phyloP scores from a whole-genome alignment of 257 asterid genomes.

The Dorcoceras hygrometricum region DNA sequence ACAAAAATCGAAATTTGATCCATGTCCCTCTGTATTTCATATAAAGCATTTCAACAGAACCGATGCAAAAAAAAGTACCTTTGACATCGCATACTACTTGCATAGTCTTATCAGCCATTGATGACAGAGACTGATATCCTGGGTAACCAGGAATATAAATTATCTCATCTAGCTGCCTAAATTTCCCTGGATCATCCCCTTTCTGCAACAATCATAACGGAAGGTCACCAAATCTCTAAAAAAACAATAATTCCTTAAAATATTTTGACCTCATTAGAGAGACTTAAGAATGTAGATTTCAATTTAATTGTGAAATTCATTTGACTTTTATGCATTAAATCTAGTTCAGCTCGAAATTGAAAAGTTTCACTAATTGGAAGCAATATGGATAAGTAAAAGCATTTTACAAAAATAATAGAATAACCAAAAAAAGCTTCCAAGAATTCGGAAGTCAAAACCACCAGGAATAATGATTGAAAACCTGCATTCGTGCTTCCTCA shows the following conservation, averaged over 20 bases:
- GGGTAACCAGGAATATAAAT: constrained; percentile 62
- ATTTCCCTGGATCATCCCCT: constrained; percentile 78
- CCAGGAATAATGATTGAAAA: constrained; percentile 24
- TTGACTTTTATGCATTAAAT: constrained; percentile 14
- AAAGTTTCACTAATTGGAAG: neutral
- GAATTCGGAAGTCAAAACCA: constrained; percentile 8
- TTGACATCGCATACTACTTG: constrained; percentile 83
- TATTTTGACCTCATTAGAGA: constrained; percentile 8
- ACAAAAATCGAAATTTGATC: too few relatives aligned
- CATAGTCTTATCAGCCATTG: constrained; percentile 72
- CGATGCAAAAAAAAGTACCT: constrained; percentile 46
- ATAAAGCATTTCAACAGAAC: neutral
- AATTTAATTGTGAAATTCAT: constrained; percentile 14
- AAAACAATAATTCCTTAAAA: neutral
- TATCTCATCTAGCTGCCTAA: constrained; percentile 92
- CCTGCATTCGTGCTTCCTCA: constrained; percentile 97
- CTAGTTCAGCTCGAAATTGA: constrained; percentile 11
- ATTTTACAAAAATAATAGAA: constrained; percentile 7
- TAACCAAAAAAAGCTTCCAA: neutral
- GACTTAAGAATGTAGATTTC: constrained; percentile 10
- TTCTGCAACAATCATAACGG: constrained; percentile 48
- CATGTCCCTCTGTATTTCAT: neutral
- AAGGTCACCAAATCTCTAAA: constrained; percentile 19
- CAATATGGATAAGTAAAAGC: constrained; percentile 15
- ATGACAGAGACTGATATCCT: constrained; percentile 62